Percentiles rank a stretch among this genome's conserved stretches.
Evolutionary conservation across 2,329 filamentous ascomycete species (phyloP).

Genomic region (Mycosphaerella arachidis): DNA sequence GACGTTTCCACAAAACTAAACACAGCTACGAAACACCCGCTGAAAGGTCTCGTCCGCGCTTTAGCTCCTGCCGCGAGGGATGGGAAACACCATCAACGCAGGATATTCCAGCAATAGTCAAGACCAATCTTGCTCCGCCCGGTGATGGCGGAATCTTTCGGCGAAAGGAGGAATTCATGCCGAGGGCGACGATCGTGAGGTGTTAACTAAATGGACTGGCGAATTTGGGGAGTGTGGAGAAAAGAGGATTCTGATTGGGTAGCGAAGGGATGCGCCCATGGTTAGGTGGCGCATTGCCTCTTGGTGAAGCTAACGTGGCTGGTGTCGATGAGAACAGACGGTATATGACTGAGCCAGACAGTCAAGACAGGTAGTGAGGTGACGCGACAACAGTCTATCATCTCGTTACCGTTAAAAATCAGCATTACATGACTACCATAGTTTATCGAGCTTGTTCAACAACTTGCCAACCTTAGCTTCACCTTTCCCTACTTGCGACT

Average conservation of each 20-base stretch:
- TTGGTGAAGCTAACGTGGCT: too few species aligned
- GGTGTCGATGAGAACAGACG: too few species aligned
- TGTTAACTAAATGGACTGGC: conserved; percentile 38
- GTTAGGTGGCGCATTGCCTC: not conserved
- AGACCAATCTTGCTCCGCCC: conserved; percentile 38
- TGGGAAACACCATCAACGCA: conserved; percentile 37
- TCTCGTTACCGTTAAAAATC: not conserved
- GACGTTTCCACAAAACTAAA: conserved; percentile 37
- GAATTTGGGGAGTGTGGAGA: conserved; percentile 23
- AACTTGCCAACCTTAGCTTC: conserved; percentile 14
- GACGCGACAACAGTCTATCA: not conserved
- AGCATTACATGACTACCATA: conserved; percentile 6
- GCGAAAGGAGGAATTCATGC: conserved; percentile 39
- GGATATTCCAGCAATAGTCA: conserved; percentile 39
- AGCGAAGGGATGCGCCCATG: not conserved
- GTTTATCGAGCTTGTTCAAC: conserved; percentile 14
- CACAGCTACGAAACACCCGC: conserved; percentile 40
- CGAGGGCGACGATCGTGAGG: conserved; percentile 38
- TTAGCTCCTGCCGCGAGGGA: conserved; percentile 34
- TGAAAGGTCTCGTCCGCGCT: conserved; percentile 38
- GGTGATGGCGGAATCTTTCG: conserved; percentile 35
- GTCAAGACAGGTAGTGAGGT: not conserved
- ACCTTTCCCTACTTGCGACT: conserved; percentile 5
- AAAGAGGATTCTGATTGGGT: not conserved
- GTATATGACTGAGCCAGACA: too few species aligned